Conservation (phyloP, 208 protist genomes). For the Leishmania turanica region DNA sequence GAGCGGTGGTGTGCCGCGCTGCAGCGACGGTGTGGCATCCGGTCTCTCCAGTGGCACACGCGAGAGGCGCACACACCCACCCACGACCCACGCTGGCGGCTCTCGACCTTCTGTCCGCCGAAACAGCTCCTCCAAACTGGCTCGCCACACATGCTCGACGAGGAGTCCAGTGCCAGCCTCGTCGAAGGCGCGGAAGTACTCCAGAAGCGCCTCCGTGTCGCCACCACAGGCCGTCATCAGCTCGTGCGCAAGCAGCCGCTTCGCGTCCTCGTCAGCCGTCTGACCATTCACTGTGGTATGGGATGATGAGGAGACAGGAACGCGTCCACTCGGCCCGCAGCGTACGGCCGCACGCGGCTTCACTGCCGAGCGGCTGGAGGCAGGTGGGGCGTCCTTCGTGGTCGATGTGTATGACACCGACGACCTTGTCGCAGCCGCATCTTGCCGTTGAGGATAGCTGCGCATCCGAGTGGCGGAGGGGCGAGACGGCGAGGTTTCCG, state of each 20-base stretch:
- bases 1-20: not conserved
- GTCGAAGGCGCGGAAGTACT: slow-evolving; percentile 45
- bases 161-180: slow-evolving; percentile 41
- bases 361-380: not conserved
- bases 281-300: not conserved
- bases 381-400: not conserved
- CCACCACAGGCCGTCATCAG: slow-evolving; percentile 36
- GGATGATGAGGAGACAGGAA: not conserved
- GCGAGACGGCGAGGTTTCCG: not conserved
- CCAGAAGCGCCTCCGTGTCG: slow-evolving; percentile 35
- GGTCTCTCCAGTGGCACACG: slow-evolving; percentile 31
- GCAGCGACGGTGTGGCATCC: not conserved
- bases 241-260: slow-evolving; percentile 27
- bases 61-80: slow-evolving; percentile 40
- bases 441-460: not conserved
- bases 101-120: slow-evolving; percentile 2
- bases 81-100: slow-evolving; percentile 49
- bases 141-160: slow-evolving; percentile 38
- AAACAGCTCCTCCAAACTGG: slow-evolving; percentile 42
- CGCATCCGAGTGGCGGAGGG: not conserved
- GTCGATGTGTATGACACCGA: not conserved
- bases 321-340: not conserved
- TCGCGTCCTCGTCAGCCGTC: not conserved
- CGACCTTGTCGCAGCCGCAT: not conserved
- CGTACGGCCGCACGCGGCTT: not conserved